Conservation (phyloP, 805 yeast species). For the Sungouiozyma ichnusensis region DNA sequence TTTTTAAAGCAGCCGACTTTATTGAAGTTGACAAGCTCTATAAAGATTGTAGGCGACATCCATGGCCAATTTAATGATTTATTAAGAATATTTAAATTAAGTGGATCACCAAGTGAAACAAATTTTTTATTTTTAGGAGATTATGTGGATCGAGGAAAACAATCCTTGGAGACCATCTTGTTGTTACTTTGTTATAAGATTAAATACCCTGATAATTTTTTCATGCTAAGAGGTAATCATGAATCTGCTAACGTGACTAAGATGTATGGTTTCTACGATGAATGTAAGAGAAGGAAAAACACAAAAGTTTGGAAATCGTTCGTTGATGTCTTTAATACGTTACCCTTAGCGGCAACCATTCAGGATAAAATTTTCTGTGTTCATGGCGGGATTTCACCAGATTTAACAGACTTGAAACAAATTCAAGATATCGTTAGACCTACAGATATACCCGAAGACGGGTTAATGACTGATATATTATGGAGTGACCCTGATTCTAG, state of each 20-base stretch:
- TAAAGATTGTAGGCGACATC: conserved; percentile 81
- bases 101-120: conserved; percentile 92
- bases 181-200: conserved; percentile 84
- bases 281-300: conserved; percentile 86
- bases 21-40: conserved; percentile 62
- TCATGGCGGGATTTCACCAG: conserved; percentile 78
- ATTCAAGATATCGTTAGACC: conserved; percentile 60
- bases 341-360: conserved; percentile 91
- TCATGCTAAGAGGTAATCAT: conserved; percentile 88
- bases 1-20: conserved; percentile 57
- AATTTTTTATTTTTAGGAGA: conserved; percentile 91
- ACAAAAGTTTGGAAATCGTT: conserved; percentile 89
- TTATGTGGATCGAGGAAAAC: conserved; percentile 96
- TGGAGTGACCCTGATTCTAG: conserved; percentile 74
- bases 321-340: conserved; percentile 87
- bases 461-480: conserved; percentile 62
- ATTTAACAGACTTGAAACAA: conserved; percentile 48
- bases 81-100: conserved; percentile 79
- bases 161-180: conserved; percentile 84
- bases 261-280: conserved; percentile 96
- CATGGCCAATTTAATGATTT: conserved; percentile 95
- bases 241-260: conserved; percentile 95
- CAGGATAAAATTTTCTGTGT: conserved; percentile 89
- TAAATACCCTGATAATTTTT: conserved; percentile 92
- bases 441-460: conserved; percentile 74